A percentile compares a stretch with the other conserved stretches of the same genome.
Conservation (phyloP, 768 basidiomycete species). For the Mycena indigotica region DNA sequence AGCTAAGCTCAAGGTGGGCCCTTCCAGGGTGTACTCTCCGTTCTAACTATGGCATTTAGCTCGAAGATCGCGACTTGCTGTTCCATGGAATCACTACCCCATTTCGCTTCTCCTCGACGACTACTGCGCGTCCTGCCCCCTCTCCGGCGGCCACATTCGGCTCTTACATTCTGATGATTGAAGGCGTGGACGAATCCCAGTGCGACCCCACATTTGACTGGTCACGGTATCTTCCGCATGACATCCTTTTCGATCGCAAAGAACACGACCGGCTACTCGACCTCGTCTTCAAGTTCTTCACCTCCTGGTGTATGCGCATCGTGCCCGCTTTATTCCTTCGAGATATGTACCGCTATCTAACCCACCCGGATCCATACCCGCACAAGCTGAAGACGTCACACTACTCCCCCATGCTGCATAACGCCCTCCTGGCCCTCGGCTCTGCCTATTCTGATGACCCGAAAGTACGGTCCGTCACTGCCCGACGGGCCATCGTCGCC, state of each 20-base stretch:
- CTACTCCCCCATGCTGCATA: slow-evolving; percentile 76
- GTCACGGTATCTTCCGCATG: slow-evolving; percentile 48
- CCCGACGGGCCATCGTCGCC: slow-evolving; percentile 44
- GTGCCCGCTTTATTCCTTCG: slow-evolving; percentile 51
- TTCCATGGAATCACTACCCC: slow-evolving; percentile 8
- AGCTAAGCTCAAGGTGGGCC: slow-evolving; percentile 2
- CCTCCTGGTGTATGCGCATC: slow-evolving; percentile 52
- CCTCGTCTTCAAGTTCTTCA: slow-evolving; percentile 50
- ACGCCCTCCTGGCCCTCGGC: slow-evolving; percentile 55
- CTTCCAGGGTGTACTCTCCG: neutral
- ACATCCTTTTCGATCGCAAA: slow-evolving; percentile 43
- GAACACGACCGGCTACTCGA: slow-evolving; percentile 53
- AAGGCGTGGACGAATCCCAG: slow-evolving; percentile 39
- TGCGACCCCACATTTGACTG: slow-evolving; percentile 53
- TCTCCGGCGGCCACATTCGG: neutral
- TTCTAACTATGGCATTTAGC: neutral
- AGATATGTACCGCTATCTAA: slow-evolving; percentile 48
- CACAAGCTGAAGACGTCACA: slow-evolving; percentile 51
- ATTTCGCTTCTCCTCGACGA: neutral
- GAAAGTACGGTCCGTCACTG: slow-evolving; percentile 42
- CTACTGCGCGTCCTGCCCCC: neutral
- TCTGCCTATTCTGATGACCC: slow-evolving; percentile 49
- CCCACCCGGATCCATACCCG: slow-evolving; percentile 37
- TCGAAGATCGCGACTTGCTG: slow-evolving; percentile 9
- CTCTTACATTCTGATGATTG: slow-evolving; percentile 1